These are phyloP conservation scores for Acanthamoeba royreba DNA, from an alignment of 208 protist species.

Conservation along the genomic window DNA sequence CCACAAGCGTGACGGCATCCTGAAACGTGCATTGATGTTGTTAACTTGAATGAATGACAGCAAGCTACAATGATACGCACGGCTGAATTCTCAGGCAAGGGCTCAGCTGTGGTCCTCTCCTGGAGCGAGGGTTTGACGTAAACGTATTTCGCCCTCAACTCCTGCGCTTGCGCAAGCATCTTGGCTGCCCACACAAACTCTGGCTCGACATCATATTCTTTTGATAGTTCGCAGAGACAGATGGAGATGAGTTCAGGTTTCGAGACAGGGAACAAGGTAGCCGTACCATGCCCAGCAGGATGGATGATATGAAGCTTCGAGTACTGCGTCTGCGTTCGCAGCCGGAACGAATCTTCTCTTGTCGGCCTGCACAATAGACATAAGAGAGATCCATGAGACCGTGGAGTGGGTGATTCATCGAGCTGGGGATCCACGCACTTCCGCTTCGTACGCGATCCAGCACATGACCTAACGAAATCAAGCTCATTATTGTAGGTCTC, in stretches of 20 bases:
- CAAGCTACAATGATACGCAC: no score
- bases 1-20: background rate
- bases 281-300: background rate
- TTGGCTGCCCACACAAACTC: conserved; percentile 1
- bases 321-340: conserved; percentile 1
- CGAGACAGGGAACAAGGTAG: no score
- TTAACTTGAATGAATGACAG: background rate
- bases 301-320: background rate
- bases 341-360: background rate
- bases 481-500: background rate
- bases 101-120: background rate
- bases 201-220: background rate
- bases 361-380: background rate
- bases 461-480: background rate
- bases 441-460: background rate
- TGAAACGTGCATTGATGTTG: background rate
- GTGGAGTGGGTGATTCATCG: no score
- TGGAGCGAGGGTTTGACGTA: background rate
- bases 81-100: background rate
- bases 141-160: background rate
- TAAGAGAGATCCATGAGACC: no score
- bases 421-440: background rate
- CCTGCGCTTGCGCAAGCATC: background rate
- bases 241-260: background rate
- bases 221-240: no score